Evolutionary conservation across 139 green algal species (phyloP).

Genomic region (Edaphochlamys debaryana): DNA sequence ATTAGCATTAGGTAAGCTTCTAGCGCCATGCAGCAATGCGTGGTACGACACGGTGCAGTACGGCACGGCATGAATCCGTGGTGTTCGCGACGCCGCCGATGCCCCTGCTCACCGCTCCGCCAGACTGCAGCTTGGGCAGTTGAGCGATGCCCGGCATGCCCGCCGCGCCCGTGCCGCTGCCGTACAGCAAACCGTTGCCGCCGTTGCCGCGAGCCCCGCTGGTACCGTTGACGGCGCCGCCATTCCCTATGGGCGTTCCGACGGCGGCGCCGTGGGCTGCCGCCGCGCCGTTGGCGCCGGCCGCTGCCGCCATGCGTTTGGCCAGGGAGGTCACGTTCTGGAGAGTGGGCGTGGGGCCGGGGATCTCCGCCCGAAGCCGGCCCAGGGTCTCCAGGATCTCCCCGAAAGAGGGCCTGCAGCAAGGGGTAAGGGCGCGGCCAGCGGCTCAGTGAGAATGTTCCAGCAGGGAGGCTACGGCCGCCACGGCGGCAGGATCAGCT

Average conservation of each 20-base stretch:
- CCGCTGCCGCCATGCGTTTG: constrained; percentile 6
- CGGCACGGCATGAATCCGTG: background rate
- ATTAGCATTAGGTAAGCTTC: too few relatives aligned
- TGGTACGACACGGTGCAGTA: background rate
- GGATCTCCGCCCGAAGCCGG: constrained; percentile 1
- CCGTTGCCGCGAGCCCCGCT: constrained; percentile 9
- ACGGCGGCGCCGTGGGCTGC: background rate
- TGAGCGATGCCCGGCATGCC: too few relatives aligned
- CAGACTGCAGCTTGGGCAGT: background rate
- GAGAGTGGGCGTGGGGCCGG: constrained; percentile 20
- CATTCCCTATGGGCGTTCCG: background rate
- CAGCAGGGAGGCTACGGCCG: too few relatives aligned
- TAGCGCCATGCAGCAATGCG: too few relatives aligned
- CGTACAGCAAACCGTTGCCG: background rate
- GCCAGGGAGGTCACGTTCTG: background rate
- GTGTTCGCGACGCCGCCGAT: too few relatives aligned
- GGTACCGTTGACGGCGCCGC: background rate
- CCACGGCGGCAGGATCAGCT: background rate
- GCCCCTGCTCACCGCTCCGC: too few relatives aligned
- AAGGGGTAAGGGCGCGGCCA: background rate
- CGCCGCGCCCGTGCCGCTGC: background rate
- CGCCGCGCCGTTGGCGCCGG: background rate
- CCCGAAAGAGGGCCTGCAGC: constrained; percentile 39
- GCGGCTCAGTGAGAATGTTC: background rate
- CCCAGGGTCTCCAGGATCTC: constrained; percentile 45